Evolutionary conservation across 352 stramenopile species (phyloP).

Genomic region (Pythium rhizo-oryzae): DNA sequence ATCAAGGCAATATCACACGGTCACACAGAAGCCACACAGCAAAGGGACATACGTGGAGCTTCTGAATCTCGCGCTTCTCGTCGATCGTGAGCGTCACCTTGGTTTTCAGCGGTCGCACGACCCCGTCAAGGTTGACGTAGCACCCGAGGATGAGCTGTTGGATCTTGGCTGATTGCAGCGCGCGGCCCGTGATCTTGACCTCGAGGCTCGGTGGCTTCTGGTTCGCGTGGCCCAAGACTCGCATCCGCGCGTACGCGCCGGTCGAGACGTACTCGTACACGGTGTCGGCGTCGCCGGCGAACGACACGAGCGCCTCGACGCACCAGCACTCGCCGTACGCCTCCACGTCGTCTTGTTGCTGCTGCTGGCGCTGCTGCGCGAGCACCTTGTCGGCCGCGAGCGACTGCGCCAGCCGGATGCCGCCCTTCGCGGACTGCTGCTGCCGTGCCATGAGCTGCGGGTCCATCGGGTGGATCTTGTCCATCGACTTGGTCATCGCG

Average conservation of each 20-base stretch:
- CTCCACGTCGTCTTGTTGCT: slow-evolving; percentile 1
- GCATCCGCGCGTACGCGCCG: slow-evolving; percentile 42
- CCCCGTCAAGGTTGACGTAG: slow-evolving; percentile 47
- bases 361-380: slow-evolving; percentile 3
- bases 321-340: slow-evolving; percentile 48
- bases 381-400: slow-evolving; percentile 51
- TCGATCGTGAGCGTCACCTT: slow-evolving; percentile 48
- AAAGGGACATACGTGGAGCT: slow-evolving; percentile 58
- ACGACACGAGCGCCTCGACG: slow-evolving; percentile 55
- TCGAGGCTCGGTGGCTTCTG: slow-evolving; percentile 27
- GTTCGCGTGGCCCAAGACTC: slow-evolving; percentile 1
- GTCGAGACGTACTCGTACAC: slow-evolving; percentile 69
- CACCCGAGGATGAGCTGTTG: slow-evolving; percentile 58
- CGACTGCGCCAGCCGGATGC: slow-evolving; percentile 55
- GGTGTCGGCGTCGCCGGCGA: slow-evolving; percentile 44
- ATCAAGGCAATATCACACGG: not conserved
- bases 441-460: slow-evolving; percentile 26
- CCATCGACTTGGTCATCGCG: slow-evolving; percentile 41
- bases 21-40: not conserved
- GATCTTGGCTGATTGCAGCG: slow-evolving; percentile 48
- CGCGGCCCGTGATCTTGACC: slow-evolving; percentile 50
- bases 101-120: slow-evolving; percentile 40
- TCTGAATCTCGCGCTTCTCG: slow-evolving; percentile 74
- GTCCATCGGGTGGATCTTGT: slow-evolving; percentile 45
- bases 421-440: slow-evolving; percentile 10